Evolutionary conservation across 1,284 basidiomycete genomes (phyloP).

Genomic region (Ustilago lituana): DNA sequence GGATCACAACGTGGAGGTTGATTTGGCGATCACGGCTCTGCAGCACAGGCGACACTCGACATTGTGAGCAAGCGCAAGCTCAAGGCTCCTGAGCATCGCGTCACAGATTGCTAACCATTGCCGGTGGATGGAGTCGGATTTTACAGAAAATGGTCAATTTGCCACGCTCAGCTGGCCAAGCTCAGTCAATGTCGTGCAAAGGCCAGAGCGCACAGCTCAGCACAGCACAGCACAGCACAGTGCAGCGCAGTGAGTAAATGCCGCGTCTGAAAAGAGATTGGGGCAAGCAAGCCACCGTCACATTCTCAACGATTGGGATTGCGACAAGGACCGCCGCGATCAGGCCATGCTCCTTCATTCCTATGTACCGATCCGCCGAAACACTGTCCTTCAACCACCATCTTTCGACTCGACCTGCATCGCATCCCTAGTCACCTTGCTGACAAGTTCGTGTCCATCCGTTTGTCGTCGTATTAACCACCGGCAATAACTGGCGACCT

Average conservation of each 20-base stretch:
- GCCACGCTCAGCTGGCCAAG: neutral
- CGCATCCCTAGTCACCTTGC: too few species aligned
- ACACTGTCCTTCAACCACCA: conserved; percentile 1
- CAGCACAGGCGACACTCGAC: conserved; percentile 4
- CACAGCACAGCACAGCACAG: too few species aligned
- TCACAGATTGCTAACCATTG: too few species aligned
- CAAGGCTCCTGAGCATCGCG: too few species aligned
- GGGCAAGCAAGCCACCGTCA: too few species aligned
- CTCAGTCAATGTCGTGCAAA: too few species aligned
- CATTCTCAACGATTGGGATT: too few species aligned
- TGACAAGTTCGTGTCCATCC: too few species aligned
- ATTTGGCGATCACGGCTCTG: conserved; percentile 9
- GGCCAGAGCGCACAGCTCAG: conserved; percentile 4
- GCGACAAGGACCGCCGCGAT: conserved; percentile 8
- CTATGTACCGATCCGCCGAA: neutral
- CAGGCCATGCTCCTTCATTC: conserved; percentile 20
- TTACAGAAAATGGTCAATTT: neutral
- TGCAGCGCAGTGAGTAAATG: too few species aligned
- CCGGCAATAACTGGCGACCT: too few species aligned
- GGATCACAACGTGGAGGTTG: conserved; percentile 6
- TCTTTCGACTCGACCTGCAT: conserved; percentile 13
- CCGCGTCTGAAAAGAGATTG: neutral
- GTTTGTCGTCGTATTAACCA: too few species aligned
- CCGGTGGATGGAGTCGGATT: neutral
- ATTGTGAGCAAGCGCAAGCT: too few species aligned